phyloP scores from a whole-genome alignment of 495 filamentous ascomycete genomes.

The Penicillium maclennaniae region DNA sequence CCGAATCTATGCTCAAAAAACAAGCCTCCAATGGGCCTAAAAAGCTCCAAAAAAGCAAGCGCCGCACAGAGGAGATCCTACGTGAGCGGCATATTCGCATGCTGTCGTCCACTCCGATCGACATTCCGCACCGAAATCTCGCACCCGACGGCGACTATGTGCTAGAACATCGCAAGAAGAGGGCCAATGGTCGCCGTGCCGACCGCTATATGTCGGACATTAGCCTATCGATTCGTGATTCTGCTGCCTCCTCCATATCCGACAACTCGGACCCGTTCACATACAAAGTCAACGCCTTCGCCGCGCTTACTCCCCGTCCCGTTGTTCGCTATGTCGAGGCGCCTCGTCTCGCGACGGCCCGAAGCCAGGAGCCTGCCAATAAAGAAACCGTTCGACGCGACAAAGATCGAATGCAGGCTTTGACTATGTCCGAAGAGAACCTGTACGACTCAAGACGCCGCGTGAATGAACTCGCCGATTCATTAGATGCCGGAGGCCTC shows the following conservation, averaged over 20 bases:
- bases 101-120: conserved; percentile 66
- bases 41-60: conserved; percentile 68
- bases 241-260: conserved; percentile 68
- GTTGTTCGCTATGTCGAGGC: conserved; percentile 69
- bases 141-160: conserved; percentile 38
- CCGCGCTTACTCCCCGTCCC: conserved; percentile 73
- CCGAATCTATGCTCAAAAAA: conserved; percentile 64
- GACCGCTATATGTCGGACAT: conserved; percentile 66
- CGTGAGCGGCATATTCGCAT: conserved; percentile 82
- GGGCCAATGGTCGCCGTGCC: conserved; percentile 52
- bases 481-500: conserved; percentile 72
- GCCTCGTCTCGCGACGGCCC: conserved; percentile 44
- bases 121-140: conserved; percentile 57
- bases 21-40: conserved; percentile 50
- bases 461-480: conserved; percentile 77
- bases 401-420: conserved; percentile 41
- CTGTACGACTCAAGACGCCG: conserved; percentile 60
- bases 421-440: conserved; percentile 57
- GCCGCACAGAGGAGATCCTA: conserved; percentile 65
- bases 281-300: conserved; percentile 71
- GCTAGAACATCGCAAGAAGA: conserved; percentile 62
- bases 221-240: conserved; percentile 67
- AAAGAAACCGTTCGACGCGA: conserved; percentile 26
- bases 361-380: conserved; percentile 33
- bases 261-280: conserved; percentile 64